A percentile compares a stretch with the other conserved stretches of the same genome.
phyloP scores from a whole-genome alignment of 1,284 basidiomycete species.

The Cutaneotrichosporon curvatum region DNA sequence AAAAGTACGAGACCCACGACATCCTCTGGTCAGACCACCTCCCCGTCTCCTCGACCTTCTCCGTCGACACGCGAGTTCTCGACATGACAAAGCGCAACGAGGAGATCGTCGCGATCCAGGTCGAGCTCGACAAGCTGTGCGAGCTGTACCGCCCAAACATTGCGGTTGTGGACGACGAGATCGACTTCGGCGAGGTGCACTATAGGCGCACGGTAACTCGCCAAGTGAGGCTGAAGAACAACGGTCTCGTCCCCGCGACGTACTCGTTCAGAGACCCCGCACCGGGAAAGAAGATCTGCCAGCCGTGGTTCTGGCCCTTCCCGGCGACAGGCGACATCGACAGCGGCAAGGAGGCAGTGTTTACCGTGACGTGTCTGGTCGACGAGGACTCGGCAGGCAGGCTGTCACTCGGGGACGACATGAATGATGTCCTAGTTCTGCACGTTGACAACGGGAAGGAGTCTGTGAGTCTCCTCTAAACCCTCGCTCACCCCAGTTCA shows the following conservation, averaged over 20 bases:
- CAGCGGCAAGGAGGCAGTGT: conserved; percentile 19
- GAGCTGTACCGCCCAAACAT: conserved; percentile 48
- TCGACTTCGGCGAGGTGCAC: conserved; percentile 44
- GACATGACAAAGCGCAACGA: conserved; percentile 33
- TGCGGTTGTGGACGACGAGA: conserved; percentile 48
- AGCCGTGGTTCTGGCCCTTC: conserved; percentile 34
- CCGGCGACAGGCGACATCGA: conserved; percentile 25
- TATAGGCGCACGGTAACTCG: conserved; percentile 19
- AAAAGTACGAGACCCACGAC: conserved; percentile 27
- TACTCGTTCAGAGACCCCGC: conserved; percentile 33
- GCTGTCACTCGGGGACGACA: conserved; percentile 21
- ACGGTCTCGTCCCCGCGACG: conserved; percentile 28
- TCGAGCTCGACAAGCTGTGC: conserved; percentile 46
- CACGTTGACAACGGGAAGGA: conserved; percentile 36
- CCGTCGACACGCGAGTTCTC: conserved; percentile 20
- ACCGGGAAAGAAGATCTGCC: conserved; percentile 31
- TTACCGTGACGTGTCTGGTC: conserved; percentile 26
- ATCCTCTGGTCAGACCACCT: conserved; percentile 42
- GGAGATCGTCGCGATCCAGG: conserved; percentile 38
- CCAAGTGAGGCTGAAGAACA: conserved; percentile 26
- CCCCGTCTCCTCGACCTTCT: conserved; percentile 27
- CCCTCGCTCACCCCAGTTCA: conserved; percentile 22
- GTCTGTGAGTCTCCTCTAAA: conserved; percentile 16
- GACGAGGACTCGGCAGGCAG: conserved; percentile 20
- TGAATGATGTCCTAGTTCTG: conserved; percentile 39